These are phyloP conservation scores for Melaleuca alternifolia DNA, from an alignment of 345 rosid species.

Conservation along the genomic window DNA sequence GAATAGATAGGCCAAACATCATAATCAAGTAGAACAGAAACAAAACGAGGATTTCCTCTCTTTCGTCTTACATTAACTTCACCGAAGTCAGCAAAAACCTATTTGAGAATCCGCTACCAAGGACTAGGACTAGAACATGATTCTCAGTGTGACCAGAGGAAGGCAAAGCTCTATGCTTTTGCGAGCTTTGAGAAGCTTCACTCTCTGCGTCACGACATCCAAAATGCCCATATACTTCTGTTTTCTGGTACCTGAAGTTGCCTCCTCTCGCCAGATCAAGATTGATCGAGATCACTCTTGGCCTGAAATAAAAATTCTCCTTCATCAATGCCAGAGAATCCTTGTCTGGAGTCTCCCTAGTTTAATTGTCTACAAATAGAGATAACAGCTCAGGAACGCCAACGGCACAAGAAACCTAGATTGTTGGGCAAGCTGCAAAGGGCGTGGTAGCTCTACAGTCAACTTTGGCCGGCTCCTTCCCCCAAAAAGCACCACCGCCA, in stretches of 20 bases:
- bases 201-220: conserved; percentile 6
- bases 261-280: conserved; percentile 14
- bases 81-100: background rate
- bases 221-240: conserved; percentile 16
- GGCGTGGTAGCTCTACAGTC: conserved; percentile 1
- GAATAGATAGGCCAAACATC: background rate
- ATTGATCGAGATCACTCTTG: conserved; percentile 11
- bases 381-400: conserved; percentile 7
- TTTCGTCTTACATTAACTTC: background rate
- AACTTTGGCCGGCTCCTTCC: conserved; percentile 10
- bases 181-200: conserved; percentile 13
- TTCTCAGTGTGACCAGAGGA: background rate
- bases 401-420: conserved; percentile 10
- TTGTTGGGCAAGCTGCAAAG: too few species aligned
- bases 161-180: conserved; percentile 2
- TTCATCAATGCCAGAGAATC: conserved; percentile 5
- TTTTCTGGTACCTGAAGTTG: conserved; percentile 12
- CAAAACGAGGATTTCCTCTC: background rate
- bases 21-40: background rate
- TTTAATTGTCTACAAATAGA: conserved; percentile 4
- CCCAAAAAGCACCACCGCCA: conserved; percentile 18
- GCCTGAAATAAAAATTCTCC: conserved; percentile 16
- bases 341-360: conserved; percentile 11
- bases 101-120: background rate
- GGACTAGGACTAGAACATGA: background rate